Evolutionary conservation across 179 eudicot genomes (phyloP).

Genomic region (Spinacia oleracea): DNA sequence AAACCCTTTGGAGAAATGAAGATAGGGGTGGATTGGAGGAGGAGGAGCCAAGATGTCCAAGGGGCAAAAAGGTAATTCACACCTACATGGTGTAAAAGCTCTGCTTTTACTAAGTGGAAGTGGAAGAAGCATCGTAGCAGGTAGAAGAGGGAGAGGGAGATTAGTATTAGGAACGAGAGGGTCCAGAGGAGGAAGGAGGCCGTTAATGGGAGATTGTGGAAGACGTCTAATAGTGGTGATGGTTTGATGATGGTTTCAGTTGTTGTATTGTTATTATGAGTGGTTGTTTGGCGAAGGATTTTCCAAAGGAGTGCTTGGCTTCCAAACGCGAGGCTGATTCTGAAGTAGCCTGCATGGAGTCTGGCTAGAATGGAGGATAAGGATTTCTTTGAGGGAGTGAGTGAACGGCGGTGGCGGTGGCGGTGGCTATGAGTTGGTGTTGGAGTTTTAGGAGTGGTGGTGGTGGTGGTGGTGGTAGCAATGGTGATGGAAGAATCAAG

Average conservation of each 20-base stretch:
- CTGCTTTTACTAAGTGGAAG: constrained; percentile 54
- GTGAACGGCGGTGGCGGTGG: constrained; percentile 10
- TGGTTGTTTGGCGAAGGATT: constrained; percentile 37
- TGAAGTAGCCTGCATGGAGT: constrained; percentile 77
- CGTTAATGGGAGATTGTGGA: constrained; percentile 40
- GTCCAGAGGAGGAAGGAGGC: constrained; percentile 50
- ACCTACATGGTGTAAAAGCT: constrained; percentile 58
- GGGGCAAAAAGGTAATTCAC: constrained; percentile 75
- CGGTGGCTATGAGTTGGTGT: constrained; percentile 5
- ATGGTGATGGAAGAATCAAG: constrained; percentile 33
- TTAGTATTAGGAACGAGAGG: constrained; percentile 36
- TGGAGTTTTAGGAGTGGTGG: not conserved
- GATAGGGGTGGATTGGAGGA: constrained; percentile 51
- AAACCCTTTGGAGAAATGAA: constrained; percentile 17
- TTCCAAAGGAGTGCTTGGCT: constrained; percentile 70
- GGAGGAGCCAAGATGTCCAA: constrained; percentile 69
- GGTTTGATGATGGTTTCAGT: constrained; percentile 8
- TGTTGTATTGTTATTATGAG: not conserved
- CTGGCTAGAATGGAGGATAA: constrained; percentile 36
- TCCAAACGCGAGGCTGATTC: constrained; percentile 63
- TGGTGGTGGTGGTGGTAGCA: constrained; percentile 12
- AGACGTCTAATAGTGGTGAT: constrained; percentile 23
- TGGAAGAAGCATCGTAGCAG: constrained; percentile 49
- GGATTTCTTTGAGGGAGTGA: constrained; percentile 26
- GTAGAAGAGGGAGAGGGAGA: constrained; percentile 49